Percentiles rank a stretch among this genome's conserved stretches.
Evolutionary conservation across 768 basidiomycete genomes (phyloP).

Genomic region (Xerocomellus chrysenteron): DNA sequence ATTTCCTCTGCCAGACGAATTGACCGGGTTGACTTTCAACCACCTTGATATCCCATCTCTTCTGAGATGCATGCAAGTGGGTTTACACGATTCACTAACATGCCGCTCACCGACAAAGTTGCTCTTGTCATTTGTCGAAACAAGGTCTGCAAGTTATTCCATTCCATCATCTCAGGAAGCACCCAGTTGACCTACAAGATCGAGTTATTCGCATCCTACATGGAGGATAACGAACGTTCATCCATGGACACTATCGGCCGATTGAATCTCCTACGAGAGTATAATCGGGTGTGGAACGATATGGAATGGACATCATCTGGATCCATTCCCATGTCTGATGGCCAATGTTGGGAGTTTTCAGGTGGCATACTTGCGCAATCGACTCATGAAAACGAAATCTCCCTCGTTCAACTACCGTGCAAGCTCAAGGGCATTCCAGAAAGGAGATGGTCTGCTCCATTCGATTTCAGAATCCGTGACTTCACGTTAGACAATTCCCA

Average conservation of each 20-base stretch:
- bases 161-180: slow-evolving; percentile 11
- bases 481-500: slow-evolving; percentile 38
- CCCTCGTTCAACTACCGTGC: slow-evolving; percentile 32
- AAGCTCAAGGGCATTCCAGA: slow-evolving; percentile 27
- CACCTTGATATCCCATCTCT: slow-evolving; percentile 32
- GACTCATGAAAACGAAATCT: slow-evolving; percentile 16
- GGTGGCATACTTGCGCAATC: slow-evolving; percentile 36
- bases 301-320: slow-evolving; percentile 21
- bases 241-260: slow-evolving; percentile 23
- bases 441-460: slow-evolving; percentile 27
- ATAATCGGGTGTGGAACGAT: slow-evolving; percentile 31
- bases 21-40: slow-evolving; percentile 24
- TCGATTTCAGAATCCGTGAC: slow-evolving; percentile 33
- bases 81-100: not conserved
- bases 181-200: slow-evolving; percentile 31
- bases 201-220: slow-evolving; percentile 29
- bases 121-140: not conserved
- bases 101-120: not conserved
- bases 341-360: slow-evolving; percentile 34
- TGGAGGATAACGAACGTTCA: slow-evolving; percentile 23
- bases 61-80: slow-evolving; percentile 27
- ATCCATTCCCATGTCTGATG: slow-evolving; percentile 13
- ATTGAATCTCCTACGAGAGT: slow-evolving; percentile 24
- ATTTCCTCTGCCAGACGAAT: slow-evolving; percentile 31
- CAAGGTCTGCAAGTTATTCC: slow-evolving; percentile 34